Conservation (phyloP, 257 asterid species). For the Fraxinus excelsior region DNA sequence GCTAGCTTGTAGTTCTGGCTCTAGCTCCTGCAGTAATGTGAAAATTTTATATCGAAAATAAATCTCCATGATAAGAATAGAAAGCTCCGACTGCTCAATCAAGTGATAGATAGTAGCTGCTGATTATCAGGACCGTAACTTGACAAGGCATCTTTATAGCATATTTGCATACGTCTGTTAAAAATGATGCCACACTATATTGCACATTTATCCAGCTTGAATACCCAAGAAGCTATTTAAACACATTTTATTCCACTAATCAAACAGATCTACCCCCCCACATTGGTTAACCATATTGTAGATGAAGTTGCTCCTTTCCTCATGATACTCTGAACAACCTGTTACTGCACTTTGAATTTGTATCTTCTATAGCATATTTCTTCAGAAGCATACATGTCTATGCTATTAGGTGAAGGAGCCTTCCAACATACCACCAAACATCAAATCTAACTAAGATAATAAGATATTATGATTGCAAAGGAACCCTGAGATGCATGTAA, state of each 20-base stretch:
- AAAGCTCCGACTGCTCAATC: neutral
- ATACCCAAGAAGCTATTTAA: neutral
- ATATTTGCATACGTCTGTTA: neutral
- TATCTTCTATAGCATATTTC: neutral
- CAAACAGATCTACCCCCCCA: neutral
- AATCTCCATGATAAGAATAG: neutral
- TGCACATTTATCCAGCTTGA: neutral
- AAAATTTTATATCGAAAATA: neutral
- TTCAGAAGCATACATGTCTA: neutral
- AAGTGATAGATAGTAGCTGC: neutral
- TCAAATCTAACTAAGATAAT: slow-evolving; percentile 5
- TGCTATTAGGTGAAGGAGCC: slow-evolving; percentile 7
- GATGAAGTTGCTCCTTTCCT: neutral
- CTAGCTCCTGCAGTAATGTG: neutral
- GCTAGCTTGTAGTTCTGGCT: neutral
- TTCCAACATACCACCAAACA: neutral
- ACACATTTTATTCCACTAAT: neutral
- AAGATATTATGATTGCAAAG: neutral
- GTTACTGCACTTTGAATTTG: slow-evolving; percentile 1
- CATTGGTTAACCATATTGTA: neutral
- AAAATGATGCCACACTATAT: neutral
- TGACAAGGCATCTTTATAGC: neutral
- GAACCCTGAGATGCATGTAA: neutral
- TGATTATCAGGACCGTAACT: neutral
- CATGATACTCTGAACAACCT: neutral